Base-by-base conservation (phyloP, 108 stramenopile genomes). In the Cyclotella sp. region DNA sequence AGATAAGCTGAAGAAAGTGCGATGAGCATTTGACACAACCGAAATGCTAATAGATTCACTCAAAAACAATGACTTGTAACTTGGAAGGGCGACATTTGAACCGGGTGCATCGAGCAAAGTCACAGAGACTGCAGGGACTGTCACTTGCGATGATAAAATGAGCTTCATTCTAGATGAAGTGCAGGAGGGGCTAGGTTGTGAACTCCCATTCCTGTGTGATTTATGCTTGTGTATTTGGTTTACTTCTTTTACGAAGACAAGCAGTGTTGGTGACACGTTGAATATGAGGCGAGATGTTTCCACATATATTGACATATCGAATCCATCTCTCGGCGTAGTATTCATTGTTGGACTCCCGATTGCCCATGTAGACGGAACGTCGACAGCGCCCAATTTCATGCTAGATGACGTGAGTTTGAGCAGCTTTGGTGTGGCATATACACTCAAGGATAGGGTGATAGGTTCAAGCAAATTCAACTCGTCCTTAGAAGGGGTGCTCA, bases 381-480 rank as follows among this genome's bases (percentile, higher is more conserved):
- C 58, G 8, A 59, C 28, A 28, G 58, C 24, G 27, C 58, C 58
- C 7, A 59, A 15, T 29, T 59, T 29, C 30, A 15, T 29, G 30
- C 30, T 59, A 3, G 9, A 10, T 7, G n/a, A 21, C n/a, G 41
- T 19, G 8, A 64, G 21, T n/a, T 64, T 64, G 4, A 64, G 22
- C 8, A 64, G 6, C 8, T 19, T 3, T 45, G 63, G 63, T 12
- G 9, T 8, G 22, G 22, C 21, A 39, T 43, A 28, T 41, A 18
- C 47, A 27, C 15, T 29, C 8, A 24, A 15, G 6, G 47, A 47
- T 24, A 67, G 24, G 18, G 47, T 67, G 45, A 44, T 49, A n/a
- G 66, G 66, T 7, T 49, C 47, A 13, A 67, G 34, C 26, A 51
- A 27, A 51, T 46, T 51, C 29, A 27, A 22, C 60, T 45, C 44